Evolutionary conservation across 2,329 filamentous ascomycete species (phyloP).

Genomic region (Hymenoscyphus albidus): DNA sequence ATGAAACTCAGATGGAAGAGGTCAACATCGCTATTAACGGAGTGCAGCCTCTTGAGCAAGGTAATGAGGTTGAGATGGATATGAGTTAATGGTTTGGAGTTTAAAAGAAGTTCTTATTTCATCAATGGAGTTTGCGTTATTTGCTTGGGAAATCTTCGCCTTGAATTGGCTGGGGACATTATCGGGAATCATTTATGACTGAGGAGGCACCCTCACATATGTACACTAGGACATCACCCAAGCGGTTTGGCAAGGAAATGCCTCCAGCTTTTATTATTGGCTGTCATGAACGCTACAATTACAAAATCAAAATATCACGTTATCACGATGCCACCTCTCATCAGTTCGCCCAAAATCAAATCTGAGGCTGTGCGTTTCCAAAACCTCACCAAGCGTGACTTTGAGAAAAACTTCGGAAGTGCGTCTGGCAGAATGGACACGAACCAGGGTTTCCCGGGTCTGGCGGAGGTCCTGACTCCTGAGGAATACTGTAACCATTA

Average conservation of each 20-base stretch:
- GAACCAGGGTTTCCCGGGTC: no score
- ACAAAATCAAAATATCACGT: background rate
- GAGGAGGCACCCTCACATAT: background rate
- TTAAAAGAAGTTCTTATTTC: slow-evolving; percentile 6
- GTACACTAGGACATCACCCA: background rate
- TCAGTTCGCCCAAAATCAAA: no score
- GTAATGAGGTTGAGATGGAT: slow-evolving; percentile 41
- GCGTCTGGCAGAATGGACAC: no score
- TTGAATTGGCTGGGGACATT: background rate
- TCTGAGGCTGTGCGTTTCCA: no score
- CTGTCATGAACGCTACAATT: background rate
- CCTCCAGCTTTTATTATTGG: slow-evolving; percentile 2
- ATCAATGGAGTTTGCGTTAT: slow-evolving; percentile 6
- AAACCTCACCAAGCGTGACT: no score
- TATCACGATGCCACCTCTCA: background rate
- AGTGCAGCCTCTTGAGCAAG: slow-evolving; percentile 15
- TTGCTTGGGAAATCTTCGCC: background rate
- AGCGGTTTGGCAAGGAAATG: background rate
- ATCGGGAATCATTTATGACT: background rate
- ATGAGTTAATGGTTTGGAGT: slow-evolving; percentile 35
- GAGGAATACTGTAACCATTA: no score
- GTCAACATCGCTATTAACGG: slow-evolving; percentile 13
- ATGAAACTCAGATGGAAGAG: slow-evolving; percentile 13
- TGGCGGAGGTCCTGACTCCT: no score
- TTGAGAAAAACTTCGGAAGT: no score